Conservation (phyloP, 768 basidiomycete species). For the Boletellus sp. region DNA sequence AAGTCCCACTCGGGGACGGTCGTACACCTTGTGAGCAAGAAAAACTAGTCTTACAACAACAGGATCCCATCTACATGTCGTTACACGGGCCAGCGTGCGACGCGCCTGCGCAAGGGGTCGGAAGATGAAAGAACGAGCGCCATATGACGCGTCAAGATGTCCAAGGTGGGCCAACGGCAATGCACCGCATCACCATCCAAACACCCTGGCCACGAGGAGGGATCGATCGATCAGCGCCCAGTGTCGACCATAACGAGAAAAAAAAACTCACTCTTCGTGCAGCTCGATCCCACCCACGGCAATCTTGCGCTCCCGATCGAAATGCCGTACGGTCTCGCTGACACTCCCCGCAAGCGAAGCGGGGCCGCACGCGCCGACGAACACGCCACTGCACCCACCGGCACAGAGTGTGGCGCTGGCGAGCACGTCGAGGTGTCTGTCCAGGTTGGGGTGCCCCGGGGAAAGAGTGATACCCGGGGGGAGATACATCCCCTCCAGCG, state of each 20-base stretch:
- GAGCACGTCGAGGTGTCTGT: conserved; percentile 42
- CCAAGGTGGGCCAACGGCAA: too few species aligned
- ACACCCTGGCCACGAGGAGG: not conserved
- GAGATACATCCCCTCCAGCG: conserved; percentile 28
- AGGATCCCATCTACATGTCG: not conserved
- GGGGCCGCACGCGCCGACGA: conserved; percentile 44
- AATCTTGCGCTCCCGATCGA: conserved; percentile 27
- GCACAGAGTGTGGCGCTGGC: conserved; percentile 38
- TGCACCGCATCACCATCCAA: not conserved
- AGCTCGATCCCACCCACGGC: conserved; percentile 38
- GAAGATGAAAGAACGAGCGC: too few species aligned
- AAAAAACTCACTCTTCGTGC: conserved; percentile 35
- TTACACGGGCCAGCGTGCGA: not conserved
- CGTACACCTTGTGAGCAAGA: too few species aligned
- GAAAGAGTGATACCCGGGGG: conserved; percentile 42
- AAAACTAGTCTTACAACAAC: too few species aligned
- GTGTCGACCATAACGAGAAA: conserved; percentile 3
- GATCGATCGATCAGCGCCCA: not conserved
- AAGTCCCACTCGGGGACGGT: too few species aligned
- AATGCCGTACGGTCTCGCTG: conserved; percentile 28
- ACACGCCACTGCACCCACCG: conserved; percentile 34
- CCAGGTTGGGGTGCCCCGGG: conserved; percentile 52
- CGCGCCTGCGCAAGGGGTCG: too few species aligned
- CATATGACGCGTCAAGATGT: too few species aligned
- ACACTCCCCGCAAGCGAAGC: conserved; percentile 31